Conservation (phyloP, 2,329 filamentous ascomycete species). For the Metarhizium sp. region DNA sequence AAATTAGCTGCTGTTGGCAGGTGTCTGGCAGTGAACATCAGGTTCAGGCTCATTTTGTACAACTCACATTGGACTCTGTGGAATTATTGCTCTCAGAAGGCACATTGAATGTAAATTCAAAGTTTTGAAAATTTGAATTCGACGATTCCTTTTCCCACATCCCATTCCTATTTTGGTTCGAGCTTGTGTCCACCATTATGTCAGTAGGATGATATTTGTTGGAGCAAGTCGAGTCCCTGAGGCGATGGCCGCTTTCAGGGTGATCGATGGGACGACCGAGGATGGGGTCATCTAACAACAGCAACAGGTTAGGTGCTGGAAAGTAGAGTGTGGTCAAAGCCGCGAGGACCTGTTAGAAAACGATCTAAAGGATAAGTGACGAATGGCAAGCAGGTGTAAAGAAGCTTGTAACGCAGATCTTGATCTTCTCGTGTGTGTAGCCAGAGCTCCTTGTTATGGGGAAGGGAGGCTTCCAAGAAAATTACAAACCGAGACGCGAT, state of each 20-base stretch:
- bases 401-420: too few relatives aligned
- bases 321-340: too few relatives aligned
- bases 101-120: conserved; percentile 25
- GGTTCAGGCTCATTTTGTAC: neutral
- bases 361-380: too few relatives aligned
- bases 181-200: neutral
- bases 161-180: neutral
- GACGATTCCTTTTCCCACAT: neutral
- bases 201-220: neutral
- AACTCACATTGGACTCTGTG: conserved; percentile 22
- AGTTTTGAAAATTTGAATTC: conserved; percentile 7
- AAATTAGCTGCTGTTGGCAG: neutral
- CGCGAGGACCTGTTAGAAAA: too few relatives aligned
- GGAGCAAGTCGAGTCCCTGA: neutral
- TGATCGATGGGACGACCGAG: neutral
- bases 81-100: conserved; percentile 18
- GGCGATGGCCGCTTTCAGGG: neutral
- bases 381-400: too few relatives aligned
- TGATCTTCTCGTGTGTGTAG: too few relatives aligned
- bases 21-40: neutral
- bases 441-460: too few relatives aligned
- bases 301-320: too few relatives aligned
- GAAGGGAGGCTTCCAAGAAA: too few relatives aligned
- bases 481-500: too few relatives aligned
- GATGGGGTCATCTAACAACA: too few relatives aligned